Conservation (phyloP, 2,329 filamentous ascomycete genomes). For the Fusarium sp. region DNA sequence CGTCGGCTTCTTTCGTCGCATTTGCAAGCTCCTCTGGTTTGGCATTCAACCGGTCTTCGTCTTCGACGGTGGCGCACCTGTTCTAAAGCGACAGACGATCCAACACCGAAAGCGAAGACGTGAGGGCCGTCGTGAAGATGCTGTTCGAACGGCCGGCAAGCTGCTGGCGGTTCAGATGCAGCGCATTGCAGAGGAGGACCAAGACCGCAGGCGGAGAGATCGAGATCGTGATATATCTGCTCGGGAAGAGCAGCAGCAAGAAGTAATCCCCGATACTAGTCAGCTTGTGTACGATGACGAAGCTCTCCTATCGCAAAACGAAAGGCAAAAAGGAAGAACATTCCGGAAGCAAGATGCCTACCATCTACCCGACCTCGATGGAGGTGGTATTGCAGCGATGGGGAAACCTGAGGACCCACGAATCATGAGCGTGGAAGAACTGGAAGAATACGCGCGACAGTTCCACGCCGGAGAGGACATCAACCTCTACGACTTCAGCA, state of each 20-base stretch:
- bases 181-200: constrained; percentile 87
- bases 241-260: constrained; percentile 67
- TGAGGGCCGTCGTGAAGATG: constrained; percentile 94
- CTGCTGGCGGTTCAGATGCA: constrained; percentile 96
- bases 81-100: constrained; percentile 92
- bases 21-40: constrained; percentile 97
- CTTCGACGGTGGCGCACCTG: constrained; percentile 95
- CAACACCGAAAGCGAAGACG: constrained; percentile 81
- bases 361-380: constrained; percentile 89
- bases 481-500: constrained; percentile 94
- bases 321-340: constrained; percentile 79
- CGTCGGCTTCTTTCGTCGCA: constrained; percentile 97
- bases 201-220: constrained; percentile 71
- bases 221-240: constrained; percentile 62
- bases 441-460: constrained; percentile 93
- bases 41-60: constrained; percentile 98
- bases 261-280: constrained; percentile 76
- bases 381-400: constrained; percentile 85
- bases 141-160: constrained; percentile 90
- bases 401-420: constrained; percentile 91
- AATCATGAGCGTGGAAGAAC: constrained; percentile 95
- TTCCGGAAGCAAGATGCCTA: constrained; percentile 97
- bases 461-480: constrained; percentile 95
- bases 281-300: constrained; percentile 94
- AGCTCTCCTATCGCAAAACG: constrained; percentile 82